These are phyloP conservation scores for Capillidium heterosporum DNA, from an alignment of 371 early-diverging fungal species.

Conservation along the genomic window DNA sequence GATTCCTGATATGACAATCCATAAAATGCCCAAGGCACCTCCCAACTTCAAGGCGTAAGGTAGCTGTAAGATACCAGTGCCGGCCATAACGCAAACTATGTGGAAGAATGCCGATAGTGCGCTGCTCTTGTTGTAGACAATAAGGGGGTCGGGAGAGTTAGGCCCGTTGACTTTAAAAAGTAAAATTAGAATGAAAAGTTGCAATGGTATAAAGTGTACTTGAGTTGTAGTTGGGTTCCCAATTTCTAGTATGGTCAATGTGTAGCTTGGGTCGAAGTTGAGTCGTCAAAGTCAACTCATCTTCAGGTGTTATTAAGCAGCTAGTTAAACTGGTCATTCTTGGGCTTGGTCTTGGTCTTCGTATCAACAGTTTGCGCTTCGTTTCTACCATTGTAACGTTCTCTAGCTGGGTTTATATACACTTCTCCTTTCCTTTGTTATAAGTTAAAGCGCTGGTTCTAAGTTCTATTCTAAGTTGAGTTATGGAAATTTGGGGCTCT, in stretches of 20 bases:
- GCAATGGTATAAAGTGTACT: neutral
- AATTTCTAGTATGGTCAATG: neutral
- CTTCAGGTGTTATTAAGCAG: neutral
- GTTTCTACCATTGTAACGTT: slow-evolving; percentile 3
- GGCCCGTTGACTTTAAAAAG: neutral
- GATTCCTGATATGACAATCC: slow-evolving; percentile 49
- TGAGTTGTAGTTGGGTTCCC: neutral
- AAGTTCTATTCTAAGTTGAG: too few species aligned
- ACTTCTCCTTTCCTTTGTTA: too few species aligned
- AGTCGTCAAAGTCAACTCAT: neutral
- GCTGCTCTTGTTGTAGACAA: neutral
- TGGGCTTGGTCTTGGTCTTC: neutral
- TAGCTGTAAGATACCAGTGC: slow-evolving; percentile 55
- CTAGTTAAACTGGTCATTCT: neutral
- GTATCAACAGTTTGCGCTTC: neutral
- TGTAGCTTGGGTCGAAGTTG: neutral
- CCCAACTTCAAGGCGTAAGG: slow-evolving; percentile 60
- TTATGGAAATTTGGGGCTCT: too few species aligned
- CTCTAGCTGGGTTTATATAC: too few species aligned
- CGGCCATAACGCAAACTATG: slow-evolving; percentile 5
- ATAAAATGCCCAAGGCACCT: slow-evolving; percentile 60
- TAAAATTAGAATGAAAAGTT: neutral
- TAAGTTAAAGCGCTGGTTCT: too few species aligned
- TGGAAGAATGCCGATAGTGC: neutral
- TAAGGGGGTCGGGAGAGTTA: neutral